A percentile compares a stretch with the other conserved stretches of the same genome.
Evolutionary conservation across 352 stramenopile genomes (phyloP).

Genomic region (Globisporangium solare): DNA sequence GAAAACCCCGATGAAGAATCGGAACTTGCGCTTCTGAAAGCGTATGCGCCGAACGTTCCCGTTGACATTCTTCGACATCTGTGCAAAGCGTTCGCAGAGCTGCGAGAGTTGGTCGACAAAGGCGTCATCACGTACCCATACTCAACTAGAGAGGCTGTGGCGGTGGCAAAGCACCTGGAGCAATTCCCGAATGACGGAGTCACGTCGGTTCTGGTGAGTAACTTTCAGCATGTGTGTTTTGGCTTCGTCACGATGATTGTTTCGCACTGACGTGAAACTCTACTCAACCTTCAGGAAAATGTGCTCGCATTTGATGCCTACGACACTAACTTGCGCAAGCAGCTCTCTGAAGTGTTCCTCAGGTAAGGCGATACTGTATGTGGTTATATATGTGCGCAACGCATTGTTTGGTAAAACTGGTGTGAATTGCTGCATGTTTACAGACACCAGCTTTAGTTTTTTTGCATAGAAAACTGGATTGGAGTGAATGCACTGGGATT

Average conservation of each 20-base stretch:
- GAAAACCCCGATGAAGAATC: constrained; percentile 89
- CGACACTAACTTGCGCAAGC: constrained; percentile 62
- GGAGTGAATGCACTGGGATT: not conserved
- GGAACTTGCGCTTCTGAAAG: constrained; percentile 86
- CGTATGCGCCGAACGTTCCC: constrained; percentile 86
- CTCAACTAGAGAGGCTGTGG: constrained; percentile 91
- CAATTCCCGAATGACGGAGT: constrained; percentile 90
- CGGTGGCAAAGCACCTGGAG: constrained; percentile 92
- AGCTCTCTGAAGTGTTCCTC: constrained; percentile 78
- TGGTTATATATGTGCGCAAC: constrained; percentile 5
- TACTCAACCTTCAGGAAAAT: constrained; percentile 71
- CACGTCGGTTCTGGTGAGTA: constrained; percentile 56
- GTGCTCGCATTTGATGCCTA: constrained; percentile 93
- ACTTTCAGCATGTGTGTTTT: too few species aligned
- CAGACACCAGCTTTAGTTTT: constrained; percentile 15
- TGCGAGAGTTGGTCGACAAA: constrained; percentile 85
- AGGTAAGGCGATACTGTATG: constrained; percentile 33
- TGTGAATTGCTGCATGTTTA: constrained; percentile 11
- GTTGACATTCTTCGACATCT: constrained; percentile 78
- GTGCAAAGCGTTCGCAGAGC: constrained; percentile 86
- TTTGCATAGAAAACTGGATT: not conserved
- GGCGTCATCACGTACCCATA: constrained; percentile 93
- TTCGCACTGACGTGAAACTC: not conserved
- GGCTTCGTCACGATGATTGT: too few species aligned
- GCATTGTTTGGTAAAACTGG: constrained; percentile 4